Evolutionary conservation across 2,329 filamentous ascomycete species (phyloP), one percentile per base, ranked within the genome.

Genomic region (Xylaria sp.): DNA sequence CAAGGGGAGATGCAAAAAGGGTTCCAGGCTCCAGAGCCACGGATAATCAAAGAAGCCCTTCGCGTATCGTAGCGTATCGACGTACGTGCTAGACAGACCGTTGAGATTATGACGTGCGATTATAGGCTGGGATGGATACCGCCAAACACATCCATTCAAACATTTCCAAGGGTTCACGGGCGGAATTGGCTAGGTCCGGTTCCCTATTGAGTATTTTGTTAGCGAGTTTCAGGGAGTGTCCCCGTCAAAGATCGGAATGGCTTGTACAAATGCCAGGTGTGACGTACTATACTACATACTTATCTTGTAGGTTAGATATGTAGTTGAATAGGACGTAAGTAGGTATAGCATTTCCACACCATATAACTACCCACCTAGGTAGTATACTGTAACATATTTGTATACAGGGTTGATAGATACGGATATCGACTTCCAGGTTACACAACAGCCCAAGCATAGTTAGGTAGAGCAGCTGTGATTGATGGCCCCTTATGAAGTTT

Each of bases 161-260:
- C 34, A n/a, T 48, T 50, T 58, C 47, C 17, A 24, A 36, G 50
- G 27, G 47, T 58, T 47, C 42, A n/a, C 3, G 39, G 51, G 48
- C 59, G 50, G 65, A 55, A 68, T 62, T 59, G 68, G 65, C 69
- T 30, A 81, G 78, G 77, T 76, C 80, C 84, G 84, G 84, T 78
- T 84, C 82, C 75, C 71, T 78, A 75, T 77, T 82, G 83, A 86
- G 82, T 83, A 74, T 75, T 74, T 81, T 84, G 42, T 65, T 61
- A 84, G 83, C 81, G 82, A 81, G 85, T 87, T 87, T 87, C 83
- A 86, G 84, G 82, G 82, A 78, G 72, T 63, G 60, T 24, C 55
- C 5, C 61, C 60, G 68, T 34, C 34, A 54, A 36, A 53, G 47
- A 24, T 50, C 59, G 42, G 59, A 64, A 64, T 14, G 12, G 27